Percentiles rank a stretch among this genome's conserved stretches.
These are phyloP conservation scores for Suillus tomentosus DNA, from an alignment of 768 basidiomycete species.

Conservation along the genomic window DNA sequence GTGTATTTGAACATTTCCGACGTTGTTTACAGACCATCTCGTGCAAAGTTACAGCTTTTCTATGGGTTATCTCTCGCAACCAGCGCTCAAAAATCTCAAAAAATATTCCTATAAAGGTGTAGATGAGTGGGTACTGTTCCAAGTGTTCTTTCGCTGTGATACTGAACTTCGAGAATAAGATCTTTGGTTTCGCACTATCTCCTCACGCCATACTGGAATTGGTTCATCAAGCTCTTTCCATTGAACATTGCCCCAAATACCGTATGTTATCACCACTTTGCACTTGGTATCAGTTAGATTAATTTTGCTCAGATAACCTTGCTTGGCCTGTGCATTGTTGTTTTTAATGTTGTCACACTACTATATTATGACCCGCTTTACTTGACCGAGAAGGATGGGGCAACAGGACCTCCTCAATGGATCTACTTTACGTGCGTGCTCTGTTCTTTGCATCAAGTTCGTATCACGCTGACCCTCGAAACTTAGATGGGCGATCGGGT, in stretches of 20 bases:
- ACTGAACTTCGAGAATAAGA: slow-evolving; percentile 30
- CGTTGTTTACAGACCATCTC: not conserved
- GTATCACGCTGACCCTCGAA: not conserved
- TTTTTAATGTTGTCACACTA: slow-evolving; percentile 82
- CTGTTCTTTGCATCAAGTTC: slow-evolving; percentile 9
- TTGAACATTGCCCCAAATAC: slow-evolving; percentile 85
- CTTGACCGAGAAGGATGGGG: slow-evolving; percentile 65
- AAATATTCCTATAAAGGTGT: slow-evolving; percentile 80
- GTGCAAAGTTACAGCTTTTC: slow-evolving; percentile 1
- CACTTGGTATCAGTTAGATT: not conserved
- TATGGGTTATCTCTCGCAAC: slow-evolving; percentile 68
- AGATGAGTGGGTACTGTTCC: slow-evolving; percentile 61
- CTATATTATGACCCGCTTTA: slow-evolving; percentile 83
- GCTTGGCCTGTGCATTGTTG: slow-evolving; percentile 77
- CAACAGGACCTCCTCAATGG: slow-evolving; percentile 73
- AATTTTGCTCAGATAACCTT: slow-evolving; percentile 79
- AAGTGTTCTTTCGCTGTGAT: slow-evolving; percentile 7
- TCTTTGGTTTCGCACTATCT: slow-evolving; percentile 77
- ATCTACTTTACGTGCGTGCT: slow-evolving; percentile 81
- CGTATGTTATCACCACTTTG: slow-evolving; percentile 44
- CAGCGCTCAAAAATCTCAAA: slow-evolving; percentile 72
- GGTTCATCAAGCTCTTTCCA: slow-evolving; percentile 90
- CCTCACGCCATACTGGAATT: slow-evolving; percentile 86
- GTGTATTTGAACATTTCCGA: not conserved
- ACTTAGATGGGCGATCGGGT: slow-evolving; percentile 78